Conservation (phyloP, 202 grass and related monocot genomes). For the Eragrostis tef region DNA sequence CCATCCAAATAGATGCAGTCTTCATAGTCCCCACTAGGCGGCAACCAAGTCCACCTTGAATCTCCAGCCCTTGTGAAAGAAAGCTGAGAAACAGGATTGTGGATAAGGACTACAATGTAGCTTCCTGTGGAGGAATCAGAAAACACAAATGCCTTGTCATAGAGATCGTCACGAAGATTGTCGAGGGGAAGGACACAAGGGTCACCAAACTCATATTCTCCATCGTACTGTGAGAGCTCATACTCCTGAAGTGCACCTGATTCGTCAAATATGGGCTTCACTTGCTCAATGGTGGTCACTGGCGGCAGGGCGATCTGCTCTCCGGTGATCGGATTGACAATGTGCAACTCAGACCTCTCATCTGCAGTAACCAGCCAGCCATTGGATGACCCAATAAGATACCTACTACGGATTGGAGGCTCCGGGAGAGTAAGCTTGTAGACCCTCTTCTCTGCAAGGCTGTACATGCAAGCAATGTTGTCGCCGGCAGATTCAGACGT, state of each 20-base stretch:
- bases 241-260: too few relatives aligned
- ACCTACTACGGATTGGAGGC: neutral
- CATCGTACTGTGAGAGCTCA: too few relatives aligned
- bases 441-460: neutral
- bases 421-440: neutral
- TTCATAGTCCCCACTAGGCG: neutral
- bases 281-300: too few relatives aligned
- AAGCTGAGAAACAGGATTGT: neutral
- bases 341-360: neutral
- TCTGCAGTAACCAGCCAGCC: neutral
- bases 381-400: neutral
- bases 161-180: too few relatives aligned
- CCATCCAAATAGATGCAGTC: slow-evolving; percentile 17
- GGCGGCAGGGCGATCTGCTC: neutral
- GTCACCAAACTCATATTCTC: too few relatives aligned
- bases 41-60: slow-evolving; percentile 14
- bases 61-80: slow-evolving; percentile 8
- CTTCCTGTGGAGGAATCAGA: neutral
- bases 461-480: neutral
- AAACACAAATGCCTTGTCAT: too few relatives aligned
- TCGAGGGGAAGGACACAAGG: too few relatives aligned
- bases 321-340: neutral
- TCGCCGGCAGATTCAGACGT: neutral
- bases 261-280: too few relatives aligned
- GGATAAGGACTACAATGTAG: neutral